phyloP scores from a whole-genome alignment of 2,329 filamentous ascomycete species.

The Microdochium trichocladiopsis region DNA sequence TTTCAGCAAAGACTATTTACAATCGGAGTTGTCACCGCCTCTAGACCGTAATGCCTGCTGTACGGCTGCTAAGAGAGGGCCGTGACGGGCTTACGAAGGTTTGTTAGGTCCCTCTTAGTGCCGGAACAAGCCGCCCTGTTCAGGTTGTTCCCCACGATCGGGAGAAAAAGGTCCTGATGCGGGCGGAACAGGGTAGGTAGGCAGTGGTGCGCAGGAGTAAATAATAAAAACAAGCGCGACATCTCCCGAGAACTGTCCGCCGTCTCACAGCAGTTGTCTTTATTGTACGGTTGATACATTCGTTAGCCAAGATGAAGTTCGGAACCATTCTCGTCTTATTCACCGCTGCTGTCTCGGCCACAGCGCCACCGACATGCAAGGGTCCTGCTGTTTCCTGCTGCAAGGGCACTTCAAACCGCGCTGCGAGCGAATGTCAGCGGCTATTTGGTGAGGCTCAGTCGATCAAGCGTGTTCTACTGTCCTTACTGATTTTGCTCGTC shows the following conservation, averaged over 20 bases:
- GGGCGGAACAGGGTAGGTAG: neutral
- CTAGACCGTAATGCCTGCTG: neutral
- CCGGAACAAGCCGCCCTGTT: neutral
- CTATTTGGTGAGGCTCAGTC: neutral
- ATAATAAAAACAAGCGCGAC: neutral
- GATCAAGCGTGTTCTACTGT: neutral
- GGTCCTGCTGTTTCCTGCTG: neutral
- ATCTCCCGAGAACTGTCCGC: neutral
- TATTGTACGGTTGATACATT: neutral
- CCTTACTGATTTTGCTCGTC: neutral
- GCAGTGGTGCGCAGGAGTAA: no score
- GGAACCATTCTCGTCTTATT: neutral
- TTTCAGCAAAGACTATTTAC: neutral
- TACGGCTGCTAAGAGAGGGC: neutral
- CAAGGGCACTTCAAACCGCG: neutral
- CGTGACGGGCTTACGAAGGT: neutral
- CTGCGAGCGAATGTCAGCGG: neutral
- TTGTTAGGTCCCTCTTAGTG: no score
- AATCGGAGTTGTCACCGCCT: neutral
- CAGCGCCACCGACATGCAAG: neutral
- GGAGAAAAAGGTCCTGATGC: no score
- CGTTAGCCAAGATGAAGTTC: neutral
- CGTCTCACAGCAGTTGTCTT: neutral
- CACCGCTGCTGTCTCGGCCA: neutral
- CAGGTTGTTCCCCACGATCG: no score